A percentile compares a stretch with the other conserved stretches of the same genome.
These are phyloP conservation scores for Leccinum griseonigrum DNA, from an alignment of 1,284 basidiomycete species.

Conservation along the genomic window DNA sequence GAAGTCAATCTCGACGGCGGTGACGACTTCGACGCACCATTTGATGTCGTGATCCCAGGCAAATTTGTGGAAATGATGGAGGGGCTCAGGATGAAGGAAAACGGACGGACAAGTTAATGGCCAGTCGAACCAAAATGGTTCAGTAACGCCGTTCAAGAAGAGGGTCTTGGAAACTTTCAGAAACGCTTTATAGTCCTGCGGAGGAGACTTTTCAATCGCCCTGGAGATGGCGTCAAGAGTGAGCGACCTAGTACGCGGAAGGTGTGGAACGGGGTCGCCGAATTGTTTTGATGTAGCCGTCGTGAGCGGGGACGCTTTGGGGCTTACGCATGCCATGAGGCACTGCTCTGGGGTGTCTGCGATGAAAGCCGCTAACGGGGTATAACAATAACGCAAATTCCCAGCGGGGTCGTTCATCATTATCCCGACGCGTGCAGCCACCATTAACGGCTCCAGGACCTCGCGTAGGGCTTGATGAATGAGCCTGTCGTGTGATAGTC, in stretches of 20 bases:
- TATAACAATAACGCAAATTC: too few relatives aligned
- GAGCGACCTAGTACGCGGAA: background rate
- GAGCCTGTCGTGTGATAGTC: too few relatives aligned
- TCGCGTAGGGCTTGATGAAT: too few relatives aligned
- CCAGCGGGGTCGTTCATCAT: too few relatives aligned
- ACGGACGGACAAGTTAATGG: background rate
- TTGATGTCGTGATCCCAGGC: background rate
- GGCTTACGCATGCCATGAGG: too few relatives aligned
- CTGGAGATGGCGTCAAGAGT: background rate
- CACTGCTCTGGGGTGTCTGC: too few relatives aligned
- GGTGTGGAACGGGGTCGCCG: background rate
- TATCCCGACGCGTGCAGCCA: too few relatives aligned
- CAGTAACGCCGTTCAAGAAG: background rate
- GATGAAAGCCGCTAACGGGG: too few relatives aligned
- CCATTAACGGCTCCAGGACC: too few relatives aligned
- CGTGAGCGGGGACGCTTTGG: too few relatives aligned
- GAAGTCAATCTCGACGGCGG: background rate
- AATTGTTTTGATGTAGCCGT: too few relatives aligned
- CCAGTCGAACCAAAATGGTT: background rate
- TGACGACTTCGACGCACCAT: background rate
- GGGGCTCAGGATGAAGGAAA: background rate
- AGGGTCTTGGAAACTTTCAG: background rate
- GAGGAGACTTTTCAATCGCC: background rate
- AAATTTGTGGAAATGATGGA: background rate
- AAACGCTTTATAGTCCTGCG: background rate